Evolutionary conservation across 108 stramenopile species (phyloP).

Genomic region (Nannochloropsis oceanica): DNA sequence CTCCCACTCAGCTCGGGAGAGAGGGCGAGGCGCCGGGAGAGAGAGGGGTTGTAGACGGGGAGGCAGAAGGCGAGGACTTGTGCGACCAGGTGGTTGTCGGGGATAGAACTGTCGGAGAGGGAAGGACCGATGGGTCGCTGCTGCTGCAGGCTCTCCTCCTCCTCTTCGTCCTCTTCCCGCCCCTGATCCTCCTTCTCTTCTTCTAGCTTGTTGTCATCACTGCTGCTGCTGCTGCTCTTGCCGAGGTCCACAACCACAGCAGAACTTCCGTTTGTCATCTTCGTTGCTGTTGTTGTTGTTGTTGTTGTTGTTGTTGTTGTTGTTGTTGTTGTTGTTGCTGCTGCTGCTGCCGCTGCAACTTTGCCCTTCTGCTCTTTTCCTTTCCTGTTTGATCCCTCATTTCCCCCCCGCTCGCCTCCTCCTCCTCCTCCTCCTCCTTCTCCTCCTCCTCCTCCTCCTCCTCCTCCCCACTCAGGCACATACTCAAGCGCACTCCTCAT

Average conservation of each 20-base stretch:
- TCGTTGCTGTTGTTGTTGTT: no score
- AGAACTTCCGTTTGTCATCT: no score
- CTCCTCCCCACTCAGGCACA: neutral
- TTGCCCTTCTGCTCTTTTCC: neutral
- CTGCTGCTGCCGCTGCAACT: neutral
- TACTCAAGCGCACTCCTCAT: constrained; percentile 25
- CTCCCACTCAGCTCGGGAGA: constrained; percentile 1
- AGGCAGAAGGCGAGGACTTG: neutral
- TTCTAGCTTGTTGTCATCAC: neutral
- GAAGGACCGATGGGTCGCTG: neutral
- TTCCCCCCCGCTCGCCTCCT: neutral
- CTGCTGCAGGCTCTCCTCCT: neutral
- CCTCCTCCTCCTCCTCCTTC: neutral
- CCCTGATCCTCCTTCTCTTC: neutral
- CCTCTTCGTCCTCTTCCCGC: neutral
- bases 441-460: neutral
- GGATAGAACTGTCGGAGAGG: neutral
- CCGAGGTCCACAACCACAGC: neutral
- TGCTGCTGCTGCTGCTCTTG: neutral
- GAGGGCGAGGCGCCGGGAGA: neutral
- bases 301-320: no score
- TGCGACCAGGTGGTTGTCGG: neutral
- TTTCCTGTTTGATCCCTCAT: neutral
- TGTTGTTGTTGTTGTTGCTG: neutral
- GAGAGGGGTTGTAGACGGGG: neutral